These are phyloP conservation scores for Erodium maritimum DNA, from an alignment of 345 rosid species.

Conservation along the genomic window DNA sequence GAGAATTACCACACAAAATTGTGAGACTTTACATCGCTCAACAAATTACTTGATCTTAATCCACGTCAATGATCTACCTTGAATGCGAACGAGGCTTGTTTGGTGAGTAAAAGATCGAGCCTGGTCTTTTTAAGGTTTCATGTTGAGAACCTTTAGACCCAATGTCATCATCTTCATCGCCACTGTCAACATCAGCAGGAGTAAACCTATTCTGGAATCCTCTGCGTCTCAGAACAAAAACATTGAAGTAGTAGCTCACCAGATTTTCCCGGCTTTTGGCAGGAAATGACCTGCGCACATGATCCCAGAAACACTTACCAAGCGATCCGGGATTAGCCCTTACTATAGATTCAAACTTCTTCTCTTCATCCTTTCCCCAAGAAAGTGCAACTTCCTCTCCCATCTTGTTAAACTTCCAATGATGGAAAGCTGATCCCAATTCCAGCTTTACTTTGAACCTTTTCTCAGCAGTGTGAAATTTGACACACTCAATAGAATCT, in stretches of 20 bases:
- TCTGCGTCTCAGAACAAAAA: slow-evolving; percentile 28
- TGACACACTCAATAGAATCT: slow-evolving; percentile 60
- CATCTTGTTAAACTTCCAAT: slow-evolving; percentile 54
- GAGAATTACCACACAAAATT: not conserved
- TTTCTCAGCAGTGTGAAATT: slow-evolving; percentile 52
- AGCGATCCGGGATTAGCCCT: slow-evolving; percentile 15
- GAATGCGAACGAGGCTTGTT: slow-evolving; percentile 31
- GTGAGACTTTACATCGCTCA: not conserved
- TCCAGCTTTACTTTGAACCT: slow-evolving; percentile 44
- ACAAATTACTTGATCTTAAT: not conserved
- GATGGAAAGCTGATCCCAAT: slow-evolving; percentile 51
- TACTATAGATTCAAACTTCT: slow-evolving; percentile 21
- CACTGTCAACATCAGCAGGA: slow-evolving; percentile 22
- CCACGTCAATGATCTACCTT: slow-evolving; percentile 9
- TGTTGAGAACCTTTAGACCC: slow-evolving; percentile 15
- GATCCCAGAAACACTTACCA: slow-evolving; percentile 20
- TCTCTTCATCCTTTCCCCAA: slow-evolving; percentile 37
- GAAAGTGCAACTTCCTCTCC: slow-evolving; percentile 49
- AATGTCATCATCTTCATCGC: slow-evolving; percentile 23
- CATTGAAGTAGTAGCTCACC: slow-evolving; percentile 35
- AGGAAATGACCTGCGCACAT: slow-evolving; percentile 14
- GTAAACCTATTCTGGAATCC: slow-evolving; percentile 27
- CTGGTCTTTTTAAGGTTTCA: slow-evolving; percentile 23
- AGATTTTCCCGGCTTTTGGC: slow-evolving; percentile 22
- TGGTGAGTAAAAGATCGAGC: slow-evolving; percentile 36